A percentile compares a stretch with the other conserved stretches of the same genome.
These are phyloP conservation scores for Dissophora ornata DNA, from an alignment of 192 early-diverging fungal species.

Conservation along the genomic window DNA sequence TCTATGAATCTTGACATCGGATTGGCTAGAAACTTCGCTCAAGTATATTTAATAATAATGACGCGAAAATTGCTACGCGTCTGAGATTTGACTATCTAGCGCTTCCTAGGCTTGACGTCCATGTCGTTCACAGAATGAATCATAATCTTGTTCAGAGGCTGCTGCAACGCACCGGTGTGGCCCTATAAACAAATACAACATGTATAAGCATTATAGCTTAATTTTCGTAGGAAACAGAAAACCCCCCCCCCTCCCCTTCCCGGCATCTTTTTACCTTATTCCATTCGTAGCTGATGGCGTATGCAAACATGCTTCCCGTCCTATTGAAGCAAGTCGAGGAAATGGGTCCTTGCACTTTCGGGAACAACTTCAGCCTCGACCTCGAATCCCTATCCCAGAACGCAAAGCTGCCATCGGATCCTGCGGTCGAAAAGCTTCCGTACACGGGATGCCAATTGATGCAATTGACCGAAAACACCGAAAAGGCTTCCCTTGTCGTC, in stretches of 20 bases:
- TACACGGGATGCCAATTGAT: slow-evolving; percentile 84
- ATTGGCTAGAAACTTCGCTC: too few species aligned
- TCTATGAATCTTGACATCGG: too few species aligned
- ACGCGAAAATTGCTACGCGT: too few species aligned
- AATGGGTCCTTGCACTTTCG: slow-evolving; percentile 74
- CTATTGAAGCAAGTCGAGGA: slow-evolving; percentile 78
- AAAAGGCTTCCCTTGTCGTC: slow-evolving; percentile 52
- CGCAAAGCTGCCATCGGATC: slow-evolving; percentile 86
- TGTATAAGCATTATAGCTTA: too few species aligned
- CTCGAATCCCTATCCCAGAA: slow-evolving; percentile 98
- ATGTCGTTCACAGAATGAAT: slow-evolving; percentile 83
- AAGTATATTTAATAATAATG: too few species aligned
- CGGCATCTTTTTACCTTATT: slow-evolving; percentile 72
- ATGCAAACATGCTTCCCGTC: slow-evolving; percentile 91
- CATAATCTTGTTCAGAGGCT: slow-evolving; percentile 78
- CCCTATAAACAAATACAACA: too few species aligned
- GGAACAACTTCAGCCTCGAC: slow-evolving; percentile 82
- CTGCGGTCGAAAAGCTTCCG: slow-evolving; percentile 91
- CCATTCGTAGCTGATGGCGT: slow-evolving; percentile 92
- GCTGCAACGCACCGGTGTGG: slow-evolving; percentile 52
- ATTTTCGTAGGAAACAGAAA: slow-evolving; percentile 6
- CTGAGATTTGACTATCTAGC: too few species aligned
- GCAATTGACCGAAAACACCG: slow-evolving; percentile 78
- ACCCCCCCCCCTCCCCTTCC: too few species aligned
- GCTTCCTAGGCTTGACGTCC: slow-evolving; percentile 82